Evolutionary conservation across 306 rosid genomes (phyloP).

Genomic region (Psophocarpus tetragonolobus): DNA sequence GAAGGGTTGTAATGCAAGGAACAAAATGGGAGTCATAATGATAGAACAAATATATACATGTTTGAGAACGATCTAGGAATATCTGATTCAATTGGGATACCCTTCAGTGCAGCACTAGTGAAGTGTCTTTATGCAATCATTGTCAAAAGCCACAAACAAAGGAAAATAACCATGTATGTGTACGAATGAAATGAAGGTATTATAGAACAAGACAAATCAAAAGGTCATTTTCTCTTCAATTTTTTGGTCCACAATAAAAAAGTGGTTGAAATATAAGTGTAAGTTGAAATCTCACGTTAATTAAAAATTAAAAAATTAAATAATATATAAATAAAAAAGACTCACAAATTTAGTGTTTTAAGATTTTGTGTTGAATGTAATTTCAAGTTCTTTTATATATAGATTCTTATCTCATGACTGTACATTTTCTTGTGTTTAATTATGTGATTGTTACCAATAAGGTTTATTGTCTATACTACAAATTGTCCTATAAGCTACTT

Average conservation of each 20-base stretch:
- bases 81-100: conserved; percentile 19
- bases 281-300: no score
- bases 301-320: no score
- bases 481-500: neutral
- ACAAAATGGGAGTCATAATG: conserved; percentile 23
- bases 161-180: conserved; percentile 17
- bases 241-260: neutral
- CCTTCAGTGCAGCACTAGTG: conserved; percentile 32
- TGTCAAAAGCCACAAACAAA: conserved; percentile 18
- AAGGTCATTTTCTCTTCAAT: neutral
- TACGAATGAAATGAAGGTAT: conserved; percentile 11
- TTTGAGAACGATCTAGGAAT: neutral
- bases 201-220: conserved; percentile 11
- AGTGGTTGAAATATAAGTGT: no score
- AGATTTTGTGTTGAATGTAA: no score
- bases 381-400: no score
- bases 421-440: no score
- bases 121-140: conserved; percentile 1
- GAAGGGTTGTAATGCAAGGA: neutral
- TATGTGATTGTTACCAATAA: no score
- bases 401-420: no score
- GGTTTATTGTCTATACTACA: neutral
- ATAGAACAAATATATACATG: neutral
- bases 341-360: no score
- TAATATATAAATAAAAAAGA: no score